Evolutionary conservation across 352 stramenopile species (phyloP).

Genomic region (Pythium phragmiticola): DNA sequence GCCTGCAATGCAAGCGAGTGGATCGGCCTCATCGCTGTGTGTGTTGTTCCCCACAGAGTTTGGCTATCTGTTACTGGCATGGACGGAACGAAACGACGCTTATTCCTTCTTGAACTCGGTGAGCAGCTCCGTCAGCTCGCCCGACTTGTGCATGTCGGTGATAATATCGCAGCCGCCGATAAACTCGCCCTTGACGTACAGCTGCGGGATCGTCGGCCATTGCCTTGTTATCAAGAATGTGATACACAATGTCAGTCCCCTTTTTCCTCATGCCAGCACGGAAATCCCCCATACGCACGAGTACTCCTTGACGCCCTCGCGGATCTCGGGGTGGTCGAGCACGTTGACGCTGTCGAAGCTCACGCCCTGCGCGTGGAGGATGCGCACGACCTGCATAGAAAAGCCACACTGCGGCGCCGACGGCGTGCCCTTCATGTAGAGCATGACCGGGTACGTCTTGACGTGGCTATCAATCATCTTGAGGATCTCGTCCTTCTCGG

Average conservation of each 20-base stretch:
- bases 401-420: conserved; percentile 97
- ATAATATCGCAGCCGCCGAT: conserved; percentile 99
- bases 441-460: conserved; percentile 93
- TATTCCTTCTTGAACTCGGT: conserved; percentile 79
- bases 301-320: conserved; percentile 98
- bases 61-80: no score
- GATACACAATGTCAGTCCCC: background rate
- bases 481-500: conserved; percentile 85
- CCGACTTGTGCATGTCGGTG: conserved; percentile 92
- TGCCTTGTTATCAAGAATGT: conserved; percentile 39
- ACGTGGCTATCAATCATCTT: conserved; percentile 91
- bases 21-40: background rate
- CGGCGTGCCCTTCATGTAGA: conserved; percentile 99
- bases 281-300: conserved; percentile 64
- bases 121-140: conserved; percentile 90
- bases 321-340: conserved; percentile 97
- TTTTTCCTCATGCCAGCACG: background rate
- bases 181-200: conserved; percentile 99
- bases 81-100: background rate
- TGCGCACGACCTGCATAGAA: conserved; percentile 94
- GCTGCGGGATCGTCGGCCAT: conserved; percentile 97
- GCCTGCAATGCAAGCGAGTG: no score
- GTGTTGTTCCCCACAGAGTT: background rate
- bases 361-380: conserved; percentile 90
- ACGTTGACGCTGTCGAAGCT: conserved; percentile 99